Conservation (phyloP, 257 asterid species). For the Solanum pennellii region DNA sequence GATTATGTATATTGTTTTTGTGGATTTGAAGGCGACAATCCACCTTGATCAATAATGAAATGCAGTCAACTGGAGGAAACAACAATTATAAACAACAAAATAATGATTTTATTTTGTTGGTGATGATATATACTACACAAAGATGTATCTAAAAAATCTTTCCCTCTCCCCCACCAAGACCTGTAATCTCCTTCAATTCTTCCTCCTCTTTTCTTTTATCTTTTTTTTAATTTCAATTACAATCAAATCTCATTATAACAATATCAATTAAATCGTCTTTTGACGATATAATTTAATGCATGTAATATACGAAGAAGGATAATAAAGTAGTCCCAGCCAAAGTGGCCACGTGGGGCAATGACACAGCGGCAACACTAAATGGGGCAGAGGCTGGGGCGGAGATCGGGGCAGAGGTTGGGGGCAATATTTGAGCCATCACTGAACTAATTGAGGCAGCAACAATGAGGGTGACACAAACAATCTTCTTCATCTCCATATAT, state of each 20-base stretch:
- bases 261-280: too few relatives aligned
- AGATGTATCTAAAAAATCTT: too few relatives aligned
- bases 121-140: background rate
- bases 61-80: background rate
- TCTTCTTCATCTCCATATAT: conserved; percentile 42
- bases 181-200: too few relatives aligned
- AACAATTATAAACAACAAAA: background rate
- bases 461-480: conserved; percentile 13
- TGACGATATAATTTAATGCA: background rate
- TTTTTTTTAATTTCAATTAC: too few relatives aligned
- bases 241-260: too few relatives aligned
- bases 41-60: background rate
- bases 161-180: too few relatives aligned
- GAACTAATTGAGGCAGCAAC: conserved; percentile 29
- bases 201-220: too few relatives aligned
- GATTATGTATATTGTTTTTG: background rate
- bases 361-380: background rate
- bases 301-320: conserved; percentile 8
- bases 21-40: background rate
- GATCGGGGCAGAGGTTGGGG: background rate
- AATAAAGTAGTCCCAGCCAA: conserved; percentile 10
- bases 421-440: conserved; percentile 9
- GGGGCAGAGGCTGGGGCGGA: conserved; percentile 1
- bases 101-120: background rate
- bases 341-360: conserved; percentile 4